Evolutionary conservation across 2,329 filamentous ascomycete species (phyloP), one percentile per base, ranked within the genome.

Genomic region (Drechmeria coniospora): DNA sequence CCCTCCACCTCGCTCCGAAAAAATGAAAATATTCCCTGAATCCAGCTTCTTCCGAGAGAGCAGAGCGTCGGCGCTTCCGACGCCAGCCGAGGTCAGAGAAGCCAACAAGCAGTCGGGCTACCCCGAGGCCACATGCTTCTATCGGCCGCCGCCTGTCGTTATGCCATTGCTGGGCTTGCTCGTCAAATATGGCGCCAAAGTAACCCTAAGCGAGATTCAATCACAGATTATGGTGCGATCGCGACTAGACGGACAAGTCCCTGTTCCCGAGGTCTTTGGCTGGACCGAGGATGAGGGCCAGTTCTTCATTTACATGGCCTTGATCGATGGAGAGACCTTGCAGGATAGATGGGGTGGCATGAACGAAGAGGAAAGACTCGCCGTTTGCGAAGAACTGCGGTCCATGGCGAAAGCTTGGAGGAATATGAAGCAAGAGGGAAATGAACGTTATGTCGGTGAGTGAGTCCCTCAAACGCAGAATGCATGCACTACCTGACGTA

Each of bases 241-340:
- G 29, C 30, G 33, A n/a, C 28, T 51, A 11, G 15, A 37, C 29
- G 46, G 32, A 23, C 33, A 24, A 12, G 36, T 45, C 1, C 36
- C 38, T 4, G 27, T 43, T 6, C 39, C 42, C 5, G 41, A 45
- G 24, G 55, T 74, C 55, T 46, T 41, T 18, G 40, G 34, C 7
- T 45, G 38, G 40, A 19, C 17, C 21, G 35, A 32, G 26, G 32
- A 39, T 21, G 29, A 25, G 14, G 26, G 25, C 3, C 36, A 44
- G 41, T 38, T 1, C 27, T 47, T 45, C 19, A 38, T 46, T 5
- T 47, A 44, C 20, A 47, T 46, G 42, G 26, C 33, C 13, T 26
- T 44, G 3, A 22, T 45, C 6, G 14, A 36, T 8, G 43, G 42
- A 5, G 30, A 32, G 9, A 43, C 36, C 12, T 23, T 47, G 32